Percentiles rank a stretch among this genome's conserved stretches.
These are phyloP conservation scores for Rhododendron williamsianum DNA, from an alignment of 148 eudicot species.

Conservation along the genomic window DNA sequence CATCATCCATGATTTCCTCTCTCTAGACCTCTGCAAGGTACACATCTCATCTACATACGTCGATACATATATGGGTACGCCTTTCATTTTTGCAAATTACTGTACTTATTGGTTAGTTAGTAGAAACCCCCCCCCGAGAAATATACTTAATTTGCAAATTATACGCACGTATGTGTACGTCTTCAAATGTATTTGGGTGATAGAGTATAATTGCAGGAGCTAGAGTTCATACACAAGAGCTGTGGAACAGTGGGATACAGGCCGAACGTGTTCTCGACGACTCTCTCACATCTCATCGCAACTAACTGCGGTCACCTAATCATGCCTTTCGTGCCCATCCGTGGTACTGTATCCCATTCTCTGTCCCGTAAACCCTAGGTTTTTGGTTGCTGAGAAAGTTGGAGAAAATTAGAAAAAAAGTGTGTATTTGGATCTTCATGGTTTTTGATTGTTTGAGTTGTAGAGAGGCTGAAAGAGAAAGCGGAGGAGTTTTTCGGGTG, in stretches of 20 bases:
- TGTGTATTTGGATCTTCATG: not conserved
- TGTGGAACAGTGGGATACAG: slow-evolving; percentile 85
- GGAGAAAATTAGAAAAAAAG: not conserved
- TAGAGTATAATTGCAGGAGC: slow-evolving; percentile 39
- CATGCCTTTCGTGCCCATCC: slow-evolving; percentile 73
- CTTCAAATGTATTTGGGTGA: not conserved
- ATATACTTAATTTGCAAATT: too few species aligned
- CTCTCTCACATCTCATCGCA: slow-evolving; percentile 92
- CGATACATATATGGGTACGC: not conserved
- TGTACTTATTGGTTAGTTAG: too few species aligned
- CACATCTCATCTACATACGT: not conserved
- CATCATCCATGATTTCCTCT: slow-evolving; percentile 44
- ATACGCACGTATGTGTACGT: not conserved
- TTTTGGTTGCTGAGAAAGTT: slow-evolving; percentile 20
- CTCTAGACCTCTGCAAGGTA: slow-evolving; percentile 54
- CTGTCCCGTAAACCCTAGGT: not conserved
- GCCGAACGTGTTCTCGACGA: slow-evolving; percentile 87
- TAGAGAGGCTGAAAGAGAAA: slow-evolving; percentile 67
- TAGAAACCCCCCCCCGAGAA: too few species aligned
- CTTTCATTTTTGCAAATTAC: not conserved
- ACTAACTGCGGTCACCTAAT: slow-evolving; percentile 72
- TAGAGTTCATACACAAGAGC: slow-evolving; percentile 90
- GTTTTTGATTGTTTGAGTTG: not conserved
- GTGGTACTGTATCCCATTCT: slow-evolving; percentile 34
- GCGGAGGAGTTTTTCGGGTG: slow-evolving; percentile 81